These are phyloP conservation scores for Neurospora discreta DNA, from an alignment of 495 filamentous ascomycete genomes.

Conservation along the genomic window DNA sequence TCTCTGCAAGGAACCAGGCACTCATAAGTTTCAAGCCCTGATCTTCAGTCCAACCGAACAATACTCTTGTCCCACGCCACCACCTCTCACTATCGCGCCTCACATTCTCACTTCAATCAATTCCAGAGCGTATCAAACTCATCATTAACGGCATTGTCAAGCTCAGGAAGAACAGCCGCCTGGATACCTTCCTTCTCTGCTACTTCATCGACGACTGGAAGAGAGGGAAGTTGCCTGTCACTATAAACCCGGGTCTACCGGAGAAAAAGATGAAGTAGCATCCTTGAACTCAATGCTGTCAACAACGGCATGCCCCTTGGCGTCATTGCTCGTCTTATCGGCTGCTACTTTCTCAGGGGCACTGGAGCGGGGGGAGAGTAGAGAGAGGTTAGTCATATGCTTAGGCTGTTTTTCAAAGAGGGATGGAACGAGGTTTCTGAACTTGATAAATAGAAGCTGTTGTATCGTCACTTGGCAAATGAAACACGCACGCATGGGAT, in stretches of 20 bases:
- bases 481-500: neutral
- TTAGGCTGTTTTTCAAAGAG: neutral
- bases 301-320: conserved; percentile 19
- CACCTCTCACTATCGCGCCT: neutral
- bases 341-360: conserved; percentile 23
- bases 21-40: neutral
- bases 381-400: neutral
- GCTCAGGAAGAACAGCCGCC: conserved; percentile 16
- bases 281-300: conserved; percentile 14
- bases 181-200: conserved; percentile 22
- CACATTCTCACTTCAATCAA: neutral
- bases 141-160: conserved; percentile 24
- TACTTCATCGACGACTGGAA: conserved; percentile 16
- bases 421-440: neutral
- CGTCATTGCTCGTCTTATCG: conserved; percentile 15
- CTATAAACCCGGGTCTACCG: neutral
- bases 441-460: neutral
- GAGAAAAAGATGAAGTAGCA: neutral
- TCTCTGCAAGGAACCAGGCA: neutral
- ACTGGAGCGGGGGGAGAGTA: conserved; percentile 1
- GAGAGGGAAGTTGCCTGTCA: neutral
- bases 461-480: neutral
- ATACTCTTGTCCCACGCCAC: neutral
- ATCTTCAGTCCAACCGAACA: neutral
- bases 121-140: conserved; percentile 21